phyloP scores from a whole-genome alignment of 805 yeast genomes.

The Kockiozyma suomiensis region DNA sequence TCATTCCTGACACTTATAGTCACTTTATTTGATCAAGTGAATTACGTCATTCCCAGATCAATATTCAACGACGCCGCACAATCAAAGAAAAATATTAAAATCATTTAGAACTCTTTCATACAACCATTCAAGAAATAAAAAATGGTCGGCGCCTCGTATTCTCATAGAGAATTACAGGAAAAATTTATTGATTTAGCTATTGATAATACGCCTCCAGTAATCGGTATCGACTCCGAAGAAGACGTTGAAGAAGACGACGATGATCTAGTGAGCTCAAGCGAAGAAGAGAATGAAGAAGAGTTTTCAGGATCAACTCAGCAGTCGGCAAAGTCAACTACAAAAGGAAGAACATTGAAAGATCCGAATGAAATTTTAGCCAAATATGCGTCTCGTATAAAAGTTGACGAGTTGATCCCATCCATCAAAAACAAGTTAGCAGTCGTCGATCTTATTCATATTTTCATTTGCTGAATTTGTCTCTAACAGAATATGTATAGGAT shows the following conservation, averaged over 20 bases:
- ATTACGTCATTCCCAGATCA: too few species aligned
- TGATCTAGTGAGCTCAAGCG: conserved; percentile 8
- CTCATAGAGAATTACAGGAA: not conserved
- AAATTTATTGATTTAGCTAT: not conserved
- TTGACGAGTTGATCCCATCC: conserved; percentile 27
- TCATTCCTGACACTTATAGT: too few species aligned
- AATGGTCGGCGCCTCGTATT: not conserved
- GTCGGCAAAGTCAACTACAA: not conserved
- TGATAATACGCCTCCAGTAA: not conserved
- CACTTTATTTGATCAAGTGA: too few species aligned
- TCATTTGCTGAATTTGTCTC: not conserved
- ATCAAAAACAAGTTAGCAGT: conserved; percentile 26
- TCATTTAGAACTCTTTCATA: not conserved
- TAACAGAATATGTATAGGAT: conserved; percentile 16
- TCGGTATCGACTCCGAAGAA: conserved; percentile 6
- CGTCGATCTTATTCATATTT: not conserved
- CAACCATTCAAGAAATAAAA: not conserved
- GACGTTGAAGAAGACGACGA: conserved; percentile 17
- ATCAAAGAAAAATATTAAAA: not conserved
- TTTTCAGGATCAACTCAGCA: not conserved
- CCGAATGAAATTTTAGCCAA: conserved; percentile 32
- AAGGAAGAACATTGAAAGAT: conserved; percentile 19
- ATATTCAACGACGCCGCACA: too few species aligned
- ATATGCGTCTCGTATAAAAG: conserved; percentile 34
- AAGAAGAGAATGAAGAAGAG: not conserved